Percentiles rank a stretch among this genome's conserved stretches.
Conservation (phyloP, 2,329 filamentous ascomycete species). For the Meredithiella fracta region DNA sequence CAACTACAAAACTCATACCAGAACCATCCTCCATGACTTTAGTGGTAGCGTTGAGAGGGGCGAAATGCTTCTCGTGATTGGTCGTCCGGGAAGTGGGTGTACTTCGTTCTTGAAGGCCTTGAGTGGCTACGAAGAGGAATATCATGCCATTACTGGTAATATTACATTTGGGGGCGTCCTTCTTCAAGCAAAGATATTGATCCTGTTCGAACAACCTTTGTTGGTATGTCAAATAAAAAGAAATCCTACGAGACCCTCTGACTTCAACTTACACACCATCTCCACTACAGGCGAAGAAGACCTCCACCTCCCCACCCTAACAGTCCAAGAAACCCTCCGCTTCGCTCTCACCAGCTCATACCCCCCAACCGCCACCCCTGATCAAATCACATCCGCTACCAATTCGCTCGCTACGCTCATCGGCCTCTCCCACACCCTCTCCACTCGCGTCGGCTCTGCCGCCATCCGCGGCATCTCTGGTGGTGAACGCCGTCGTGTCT, state of each 20-base stretch:
- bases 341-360: conserved; percentile 45
- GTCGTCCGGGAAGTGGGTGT: conserved; percentile 52
- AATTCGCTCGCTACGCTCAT: conserved; percentile 25
- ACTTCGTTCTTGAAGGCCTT: conserved; percentile 48
- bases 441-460: conserved; percentile 55
- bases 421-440: conserved; percentile 51
- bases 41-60: conserved; percentile 56
- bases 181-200: not conserved
- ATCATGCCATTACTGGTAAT: not conserved
- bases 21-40: conserved; percentile 45
- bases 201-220: not conserved
- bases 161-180: not conserved
- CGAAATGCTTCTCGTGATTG: conserved; percentile 55
- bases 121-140: not conserved
- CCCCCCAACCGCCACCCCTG: conserved; percentile 44
- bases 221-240: conserved; percentile 1
- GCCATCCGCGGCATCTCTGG: conserved; percentile 45
- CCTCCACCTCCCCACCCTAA: conserved; percentile 52
- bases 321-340: conserved; percentile 46
- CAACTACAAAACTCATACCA: not conserved
- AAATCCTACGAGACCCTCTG: not conserved
- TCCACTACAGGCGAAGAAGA: conserved; percentile 26
- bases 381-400: conserved; percentile 17
- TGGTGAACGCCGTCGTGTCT: conserved; percentile 56
- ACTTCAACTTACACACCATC: not conserved